These are phyloP conservation scores for Malassezia brasiliensis DNA, from an alignment of 1,284 basidiomycete species.

Conservation along the genomic window DNA sequence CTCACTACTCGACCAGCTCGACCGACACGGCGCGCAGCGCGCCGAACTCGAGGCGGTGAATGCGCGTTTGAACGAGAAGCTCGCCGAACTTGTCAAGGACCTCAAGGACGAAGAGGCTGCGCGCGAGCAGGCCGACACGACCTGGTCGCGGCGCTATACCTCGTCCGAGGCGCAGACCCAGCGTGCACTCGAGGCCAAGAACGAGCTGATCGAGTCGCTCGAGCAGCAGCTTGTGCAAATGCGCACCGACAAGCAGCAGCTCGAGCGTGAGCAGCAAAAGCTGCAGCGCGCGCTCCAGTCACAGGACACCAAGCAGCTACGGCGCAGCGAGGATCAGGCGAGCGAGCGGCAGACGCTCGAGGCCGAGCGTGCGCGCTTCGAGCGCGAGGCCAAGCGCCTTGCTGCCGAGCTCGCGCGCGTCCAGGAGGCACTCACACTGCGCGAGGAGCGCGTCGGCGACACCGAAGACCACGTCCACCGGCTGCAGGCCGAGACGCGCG, in stretches of 20 bases:
- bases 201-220: conserved; percentile 28
- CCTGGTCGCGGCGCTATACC: conserved; percentile 49
- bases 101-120: conserved; percentile 50
- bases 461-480: conserved; percentile 63
- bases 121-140: conserved; percentile 47
- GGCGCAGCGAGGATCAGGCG: conserved; percentile 70
- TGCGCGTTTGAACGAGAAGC: conserved; percentile 38
- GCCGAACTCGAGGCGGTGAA: conserved; percentile 26
- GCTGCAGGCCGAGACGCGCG: conserved; percentile 31
- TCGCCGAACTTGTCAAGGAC: conserved; percentile 48
- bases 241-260: conserved; percentile 25
- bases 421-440: conserved; percentile 68
- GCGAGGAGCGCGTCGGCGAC: conserved; percentile 61
- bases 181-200: conserved; percentile 34
- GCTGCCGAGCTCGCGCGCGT: conserved; percentile 83
- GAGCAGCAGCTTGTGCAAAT: conserved; percentile 33
- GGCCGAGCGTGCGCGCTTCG: conserved; percentile 6
- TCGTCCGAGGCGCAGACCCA: conserved; percentile 29
- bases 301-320: conserved; percentile 57
- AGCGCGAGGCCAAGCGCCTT: conserved; percentile 48
- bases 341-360: conserved; percentile 56
- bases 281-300: conserved; percentile 63
- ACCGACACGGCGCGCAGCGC: neutral
- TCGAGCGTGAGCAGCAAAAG: conserved; percentile 27
- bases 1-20: neutral